A percentile compares a stretch with the other conserved stretches of the same genome.
These are phyloP conservation scores for Wickerhamomyces canadensis DNA, from an alignment of 805 yeast species.

Conservation along the genomic window DNA sequence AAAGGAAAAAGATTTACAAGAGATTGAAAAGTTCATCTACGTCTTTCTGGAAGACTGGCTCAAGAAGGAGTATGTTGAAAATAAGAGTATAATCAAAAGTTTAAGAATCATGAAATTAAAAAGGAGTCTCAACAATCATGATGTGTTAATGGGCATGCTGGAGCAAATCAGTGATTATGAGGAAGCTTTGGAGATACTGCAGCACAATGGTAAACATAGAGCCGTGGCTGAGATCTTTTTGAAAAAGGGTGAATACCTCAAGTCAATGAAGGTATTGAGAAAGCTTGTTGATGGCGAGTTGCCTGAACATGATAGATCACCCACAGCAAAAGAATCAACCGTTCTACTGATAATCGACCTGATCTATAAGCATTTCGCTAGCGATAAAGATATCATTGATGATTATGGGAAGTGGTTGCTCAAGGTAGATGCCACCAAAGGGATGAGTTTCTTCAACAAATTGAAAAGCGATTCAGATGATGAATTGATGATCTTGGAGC, in stretches of 20 bases:
- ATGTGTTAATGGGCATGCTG: constrained; percentile 6
- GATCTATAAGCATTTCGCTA: constrained; percentile 9
- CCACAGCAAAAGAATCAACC: constrained; percentile 4
- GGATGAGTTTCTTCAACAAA: constrained; percentile 17
- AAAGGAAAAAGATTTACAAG: constrained; percentile 15
- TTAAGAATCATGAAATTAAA: constrained; percentile 14
- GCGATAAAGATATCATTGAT: constrained; percentile 8
- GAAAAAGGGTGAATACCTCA: constrained; percentile 1
- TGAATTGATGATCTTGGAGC: constrained; percentile 11
- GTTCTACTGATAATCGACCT: constrained; percentile 4
- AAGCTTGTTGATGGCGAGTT: constrained; percentile 13
- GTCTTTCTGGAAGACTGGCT: constrained; percentile 21
- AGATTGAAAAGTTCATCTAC: constrained; percentile 9
- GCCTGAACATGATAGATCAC: constrained; percentile 2
- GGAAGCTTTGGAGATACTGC: constrained; percentile 7
- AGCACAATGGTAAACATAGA: constrained; percentile 6
- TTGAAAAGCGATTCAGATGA: constrained; percentile 7
- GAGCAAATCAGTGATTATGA: constrained; percentile 2
- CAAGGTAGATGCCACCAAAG: constrained; percentile 16
- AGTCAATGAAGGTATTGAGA: constrained; percentile 7
- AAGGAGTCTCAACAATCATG: constrained; percentile 7
- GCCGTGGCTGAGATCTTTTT: constrained; percentile 11
- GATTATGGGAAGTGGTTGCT: constrained; percentile 18
- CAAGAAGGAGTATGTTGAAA: constrained; percentile 10
- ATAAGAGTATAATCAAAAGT: constrained; percentile 13